phyloP scores from a whole-genome alignment of 495 filamentous ascomycete genomes.

The Neurospora africana region DNA sequence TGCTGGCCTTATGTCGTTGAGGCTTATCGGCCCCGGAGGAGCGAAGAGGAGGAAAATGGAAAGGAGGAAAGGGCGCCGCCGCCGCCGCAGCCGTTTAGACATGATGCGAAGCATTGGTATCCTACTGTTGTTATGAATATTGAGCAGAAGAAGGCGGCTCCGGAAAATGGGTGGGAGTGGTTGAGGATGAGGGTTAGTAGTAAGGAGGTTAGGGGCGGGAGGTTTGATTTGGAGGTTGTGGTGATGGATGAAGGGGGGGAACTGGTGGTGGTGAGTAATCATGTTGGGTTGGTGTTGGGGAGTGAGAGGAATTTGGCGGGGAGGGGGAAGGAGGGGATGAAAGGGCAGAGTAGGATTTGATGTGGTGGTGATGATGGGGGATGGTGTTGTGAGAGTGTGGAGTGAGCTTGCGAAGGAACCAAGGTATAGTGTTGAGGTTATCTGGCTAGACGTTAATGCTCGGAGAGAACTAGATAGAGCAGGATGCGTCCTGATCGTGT shows the following conservation, averaged over 20 bases:
- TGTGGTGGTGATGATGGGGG: not conserved
- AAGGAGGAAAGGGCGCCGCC: not conserved
- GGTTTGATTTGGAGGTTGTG: slow-evolving; percentile 55
- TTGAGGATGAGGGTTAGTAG: slow-evolving; percentile 47
- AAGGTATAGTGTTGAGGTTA: not conserved
- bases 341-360: slow-evolving; percentile 1
- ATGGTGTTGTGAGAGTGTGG: not conserved
- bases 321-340: slow-evolving; percentile 4
- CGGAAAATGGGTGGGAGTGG: slow-evolving; percentile 50
- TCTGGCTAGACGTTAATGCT: not conserved
- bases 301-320: slow-evolving; percentile 21
- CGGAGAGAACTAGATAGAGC: not conserved
- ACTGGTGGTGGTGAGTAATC: slow-evolving; percentile 51
- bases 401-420: not conserved
- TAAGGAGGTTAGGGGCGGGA: slow-evolving; percentile 49
- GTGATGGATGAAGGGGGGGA: slow-evolving; percentile 47
- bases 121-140: slow-evolving; percentile 63
- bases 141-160: slow-evolving; percentile 55
- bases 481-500: not conserved
- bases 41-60: too few relatives aligned
- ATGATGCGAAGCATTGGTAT: slow-evolving; percentile 49
- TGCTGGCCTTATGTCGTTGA: slow-evolving; percentile 27
- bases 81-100: slow-evolving; percentile 6
- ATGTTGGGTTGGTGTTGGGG: slow-evolving; percentile 49
- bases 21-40: slow-evolving; percentile 10